Percentiles rank a stretch among this genome's conserved stretches.
phyloP scores from a whole-genome alignment of 2,329 filamentous ascomycete species.

The Amauroascus verrucosus region DNA sequence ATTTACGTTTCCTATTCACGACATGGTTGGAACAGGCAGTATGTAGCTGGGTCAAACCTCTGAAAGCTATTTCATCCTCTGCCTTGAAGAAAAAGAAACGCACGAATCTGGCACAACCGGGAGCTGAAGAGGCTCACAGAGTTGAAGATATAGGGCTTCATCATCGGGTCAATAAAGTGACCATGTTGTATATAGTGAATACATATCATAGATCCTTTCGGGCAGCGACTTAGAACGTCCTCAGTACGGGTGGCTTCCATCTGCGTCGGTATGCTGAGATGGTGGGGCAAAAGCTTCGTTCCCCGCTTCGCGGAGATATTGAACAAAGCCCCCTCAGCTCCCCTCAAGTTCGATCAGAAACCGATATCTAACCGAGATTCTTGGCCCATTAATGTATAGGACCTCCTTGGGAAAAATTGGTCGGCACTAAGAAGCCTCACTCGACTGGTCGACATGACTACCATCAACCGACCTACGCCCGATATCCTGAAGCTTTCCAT shows the following conservation, averaged over 20 bases:
- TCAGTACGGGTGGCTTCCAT: background rate
- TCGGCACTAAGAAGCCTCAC: too few species aligned
- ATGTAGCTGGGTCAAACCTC: background rate
- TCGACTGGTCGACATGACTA: background rate
- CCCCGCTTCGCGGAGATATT: background rate
- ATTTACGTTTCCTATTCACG: background rate
- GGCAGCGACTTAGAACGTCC: background rate
- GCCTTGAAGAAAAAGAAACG: background rate
- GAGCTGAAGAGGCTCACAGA: background rate
- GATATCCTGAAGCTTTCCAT: slow-evolving; percentile 37
- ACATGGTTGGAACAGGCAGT: background rate
- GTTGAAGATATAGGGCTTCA: background rate
- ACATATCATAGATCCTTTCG: background rate
- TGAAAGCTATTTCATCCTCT: background rate
- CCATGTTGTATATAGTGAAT: background rate
- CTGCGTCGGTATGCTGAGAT: too few species aligned
- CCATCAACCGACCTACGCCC: slow-evolving; percentile 1
- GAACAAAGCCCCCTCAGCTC: background rate
- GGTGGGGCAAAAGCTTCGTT: background rate
- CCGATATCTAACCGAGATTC: too few species aligned
- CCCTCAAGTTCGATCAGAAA: background rate
- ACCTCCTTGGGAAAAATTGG: too few species aligned
- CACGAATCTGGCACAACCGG: background rate
- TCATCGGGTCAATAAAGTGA: background rate
- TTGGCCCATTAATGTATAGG: too few species aligned